Percentiles rank a stretch among this genome's conserved stretches.
Evolutionary conservation across 1,284 basidiomycete genomes (phyloP).

Genomic region (Omphalotus olearius): DNA sequence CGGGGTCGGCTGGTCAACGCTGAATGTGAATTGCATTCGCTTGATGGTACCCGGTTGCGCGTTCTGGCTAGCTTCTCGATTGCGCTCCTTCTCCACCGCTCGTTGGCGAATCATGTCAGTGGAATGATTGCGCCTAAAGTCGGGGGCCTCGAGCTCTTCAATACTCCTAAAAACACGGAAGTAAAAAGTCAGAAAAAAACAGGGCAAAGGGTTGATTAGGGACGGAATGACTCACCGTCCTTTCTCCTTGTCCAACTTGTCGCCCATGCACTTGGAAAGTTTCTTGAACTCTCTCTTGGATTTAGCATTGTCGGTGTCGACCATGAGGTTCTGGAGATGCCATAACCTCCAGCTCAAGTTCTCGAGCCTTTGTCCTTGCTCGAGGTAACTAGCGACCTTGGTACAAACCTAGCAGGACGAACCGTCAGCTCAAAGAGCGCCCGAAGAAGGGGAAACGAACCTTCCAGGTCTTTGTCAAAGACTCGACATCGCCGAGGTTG

Average conservation of each 20-base stretch:
- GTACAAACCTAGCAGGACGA: slow-evolving; percentile 60
- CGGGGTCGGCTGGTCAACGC: slow-evolving; percentile 62
- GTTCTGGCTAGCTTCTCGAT: slow-evolving; percentile 63
- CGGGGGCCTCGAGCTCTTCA: slow-evolving; percentile 74
- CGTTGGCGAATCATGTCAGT: slow-evolving; percentile 74
- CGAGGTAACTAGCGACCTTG: slow-evolving; percentile 80
- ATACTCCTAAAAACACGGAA: slow-evolving; percentile 51
- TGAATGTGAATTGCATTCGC: slow-evolving; percentile 83
- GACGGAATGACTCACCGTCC: slow-evolving; percentile 52
- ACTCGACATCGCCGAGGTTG: slow-evolving; percentile 76
- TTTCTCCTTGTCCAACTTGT: slow-evolving; percentile 85
- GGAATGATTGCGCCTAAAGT: slow-evolving; percentile 68
- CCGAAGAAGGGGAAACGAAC: slow-evolving; percentile 38
- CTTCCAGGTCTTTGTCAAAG: slow-evolving; percentile 85
- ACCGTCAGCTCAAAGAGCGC: slow-evolving; percentile 8
- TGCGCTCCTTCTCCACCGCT: slow-evolving; percentile 74
- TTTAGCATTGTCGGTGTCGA: slow-evolving; percentile 81
- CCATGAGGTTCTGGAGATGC: slow-evolving; percentile 84
- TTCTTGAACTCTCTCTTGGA: slow-evolving; percentile 84
- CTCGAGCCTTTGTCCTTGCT: slow-evolving; percentile 82
- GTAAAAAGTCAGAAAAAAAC: slow-evolving; percentile 28
- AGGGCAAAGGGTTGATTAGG: slow-evolving; percentile 6
- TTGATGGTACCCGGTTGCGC: slow-evolving; percentile 66
- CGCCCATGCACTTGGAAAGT: slow-evolving; percentile 78
- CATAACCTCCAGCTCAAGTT: slow-evolving; percentile 84